Percentiles rank a stretch among this genome's conserved stretches.
Evolutionary conservation across 257 asterid genomes (phyloP).

Genomic region (Ehretia macrophylla): DNA sequence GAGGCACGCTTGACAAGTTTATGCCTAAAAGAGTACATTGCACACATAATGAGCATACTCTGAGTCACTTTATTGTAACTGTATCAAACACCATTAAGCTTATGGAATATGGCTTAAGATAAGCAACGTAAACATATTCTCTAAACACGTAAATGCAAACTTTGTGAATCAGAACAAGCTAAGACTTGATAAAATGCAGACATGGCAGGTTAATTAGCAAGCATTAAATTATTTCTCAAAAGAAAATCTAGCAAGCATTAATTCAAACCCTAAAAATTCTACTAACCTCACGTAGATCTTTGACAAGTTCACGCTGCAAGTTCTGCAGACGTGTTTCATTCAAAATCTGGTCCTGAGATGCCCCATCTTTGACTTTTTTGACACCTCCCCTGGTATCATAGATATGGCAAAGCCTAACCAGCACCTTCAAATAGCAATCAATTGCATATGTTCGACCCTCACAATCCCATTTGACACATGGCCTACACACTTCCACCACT

Average conservation of each 20-base stretch:
- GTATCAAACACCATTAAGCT: too few relatives aligned
- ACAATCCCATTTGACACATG: constrained; percentile 89
- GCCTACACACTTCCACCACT: constrained; percentile 93
- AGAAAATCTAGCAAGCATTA: too few relatives aligned
- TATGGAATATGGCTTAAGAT: too few relatives aligned
- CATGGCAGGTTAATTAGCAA: too few relatives aligned
- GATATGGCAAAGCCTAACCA: constrained; percentile 82
- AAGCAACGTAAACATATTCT: too few relatives aligned
- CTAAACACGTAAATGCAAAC: too few relatives aligned
- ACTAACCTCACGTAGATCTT: constrained; percentile 77
- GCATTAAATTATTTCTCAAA: too few relatives aligned
- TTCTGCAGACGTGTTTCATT: constrained; percentile 84
- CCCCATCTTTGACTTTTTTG: constrained; percentile 88
- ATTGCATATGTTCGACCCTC: constrained; percentile 91
- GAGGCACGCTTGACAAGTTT: too few relatives aligned
- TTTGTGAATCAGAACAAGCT: background rate
- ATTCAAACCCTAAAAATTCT: constrained; percentile 1
- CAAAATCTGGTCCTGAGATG: constrained; percentile 87
- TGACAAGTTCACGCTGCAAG: constrained; percentile 81
- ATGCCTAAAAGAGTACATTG: too few relatives aligned
- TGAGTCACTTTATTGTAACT: too few relatives aligned
- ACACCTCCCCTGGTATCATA: constrained; percentile 93
- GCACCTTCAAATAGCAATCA: constrained; percentile 85
- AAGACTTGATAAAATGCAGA: too few relatives aligned
- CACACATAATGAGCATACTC: too few relatives aligned